Evolutionary conservation across 129 eudicot species (phyloP), one percentile per base, ranked within the genome.

Genomic region (Centrapalus pauciflorus): DNA sequence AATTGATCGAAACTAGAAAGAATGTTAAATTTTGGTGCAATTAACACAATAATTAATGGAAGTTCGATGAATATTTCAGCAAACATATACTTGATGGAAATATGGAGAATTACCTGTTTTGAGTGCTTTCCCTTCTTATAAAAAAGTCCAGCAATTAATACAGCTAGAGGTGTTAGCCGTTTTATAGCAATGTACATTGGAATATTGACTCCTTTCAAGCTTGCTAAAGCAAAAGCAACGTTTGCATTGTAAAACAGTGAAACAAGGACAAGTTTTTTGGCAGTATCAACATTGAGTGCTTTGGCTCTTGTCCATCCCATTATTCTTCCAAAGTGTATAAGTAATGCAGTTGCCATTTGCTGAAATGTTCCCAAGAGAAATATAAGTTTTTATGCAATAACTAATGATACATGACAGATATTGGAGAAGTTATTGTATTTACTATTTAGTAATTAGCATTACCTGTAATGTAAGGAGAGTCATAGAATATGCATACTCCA

Each of bases 101-200:
- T 64, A n/a, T n/a, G n/a, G n/a, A 35, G 49, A 8, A 24, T 72
- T 65, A 84, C 96, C 96, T 92, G 96, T 37, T 70, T 75, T 64
- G 99, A 75, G 25, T 95, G 99, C 64, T 67, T 89, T 61, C 87
- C 90, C 77, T 84, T 93, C 56, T 93, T 89, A 61, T 65, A 78
- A 63, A 88, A 89, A 58, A 77, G 84, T 49, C 99, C 99, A 72
- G 96, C 92, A 24, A 93, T 25, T 55, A 89, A 83, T 29, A 93
- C 99, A 40, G 99, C 80, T 7, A 93, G 84, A 24, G 99, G 99
- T n/a, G 99, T 93, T 64, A 93, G 85, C 27, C 99, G 77, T 66
- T 93, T 93, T 60, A 93, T 93, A 49, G 98, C 98, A 70, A 93
- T 93, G 73, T 93, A 93, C 99, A 89, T 93, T 1, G 99, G 99